These are phyloP conservation scores for Lathyrus oleraceus DNA, from an alignment of 306 rosid species.

Conservation along the genomic window DNA sequence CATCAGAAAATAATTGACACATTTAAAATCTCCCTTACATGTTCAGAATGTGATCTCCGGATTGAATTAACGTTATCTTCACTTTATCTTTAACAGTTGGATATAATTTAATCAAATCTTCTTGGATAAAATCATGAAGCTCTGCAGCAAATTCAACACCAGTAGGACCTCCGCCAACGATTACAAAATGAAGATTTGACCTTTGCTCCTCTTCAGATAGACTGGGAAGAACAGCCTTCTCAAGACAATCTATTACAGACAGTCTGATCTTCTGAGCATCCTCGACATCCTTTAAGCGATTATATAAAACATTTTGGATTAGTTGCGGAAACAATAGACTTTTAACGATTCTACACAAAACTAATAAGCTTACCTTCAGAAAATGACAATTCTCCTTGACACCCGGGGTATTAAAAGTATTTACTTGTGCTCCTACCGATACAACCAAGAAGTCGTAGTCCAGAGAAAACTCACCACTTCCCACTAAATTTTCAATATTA, in stretches of 20 bases:
- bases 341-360: conserved; percentile 1
- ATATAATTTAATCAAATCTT: conserved; percentile 74
- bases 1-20: conserved; percentile 24
- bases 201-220: conserved; percentile 69
- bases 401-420: conserved; percentile 93
- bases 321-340: background rate
- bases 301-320: conserved; percentile 22
- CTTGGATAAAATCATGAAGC: conserved; percentile 81
- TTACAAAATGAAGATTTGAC: conserved; percentile 88
- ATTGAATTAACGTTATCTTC: conserved; percentile 83
- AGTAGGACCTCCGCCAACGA: conserved; percentile 99
- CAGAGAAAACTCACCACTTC: conserved; percentile 66
- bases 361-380: conserved; percentile 64
- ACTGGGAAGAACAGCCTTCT: conserved; percentile 81
- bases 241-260: conserved; percentile 92
- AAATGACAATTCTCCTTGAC: conserved; percentile 85
- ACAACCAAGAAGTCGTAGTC: conserved; percentile 87
- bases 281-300: conserved; percentile 75
- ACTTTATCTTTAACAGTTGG: conserved; percentile 71
- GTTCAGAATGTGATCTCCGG: conserved; percentile 98
- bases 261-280: conserved; percentile 85
- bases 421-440: conserved; percentile 87
- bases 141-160: conserved; percentile 99
- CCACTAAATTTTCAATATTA: conserved; percentile 52
- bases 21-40: conserved; percentile 49